Percentiles rank a stretch among this genome's conserved stretches.
phyloP scores from a whole-genome alignment of 2,329 filamentous ascomycete genomes.

The Aspergillus quadricinctus region DNA sequence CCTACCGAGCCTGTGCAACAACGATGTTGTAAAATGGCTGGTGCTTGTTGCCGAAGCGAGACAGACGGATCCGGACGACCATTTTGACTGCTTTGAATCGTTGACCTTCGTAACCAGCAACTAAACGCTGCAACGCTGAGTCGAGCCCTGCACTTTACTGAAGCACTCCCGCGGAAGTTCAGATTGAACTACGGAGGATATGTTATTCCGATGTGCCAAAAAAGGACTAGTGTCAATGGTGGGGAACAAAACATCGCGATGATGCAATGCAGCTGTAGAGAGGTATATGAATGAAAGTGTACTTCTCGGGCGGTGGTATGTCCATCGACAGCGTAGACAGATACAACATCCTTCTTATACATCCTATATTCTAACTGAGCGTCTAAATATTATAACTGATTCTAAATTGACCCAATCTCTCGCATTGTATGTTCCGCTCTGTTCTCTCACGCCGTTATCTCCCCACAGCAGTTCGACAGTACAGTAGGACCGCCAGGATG shows the following conservation, averaged over 20 bases:
- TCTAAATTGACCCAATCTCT: background rate
- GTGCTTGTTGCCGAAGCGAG: conserved; percentile 86
- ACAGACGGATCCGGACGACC: conserved; percentile 91
- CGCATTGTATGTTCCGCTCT: conserved; percentile 25
- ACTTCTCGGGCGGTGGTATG: background rate
- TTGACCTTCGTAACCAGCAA: background rate
- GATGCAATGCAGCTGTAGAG: conserved; percentile 17
- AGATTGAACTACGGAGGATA: conserved; percentile 18
- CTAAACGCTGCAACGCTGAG: background rate
- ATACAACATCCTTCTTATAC: background rate
- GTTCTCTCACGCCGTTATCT: conserved; percentile 10
- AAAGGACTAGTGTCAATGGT: conserved; percentile 21
- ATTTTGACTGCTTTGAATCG: conserved; percentile 48
- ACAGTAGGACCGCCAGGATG: conserved; percentile 34
- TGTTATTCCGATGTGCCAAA: conserved; percentile 20
- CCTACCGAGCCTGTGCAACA: conserved; percentile 83
- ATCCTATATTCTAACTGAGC: background rate
- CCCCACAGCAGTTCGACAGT: conserved; percentile 16
- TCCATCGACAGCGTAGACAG: background rate
- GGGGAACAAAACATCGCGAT: conserved; percentile 8
- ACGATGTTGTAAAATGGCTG: conserved; percentile 97
- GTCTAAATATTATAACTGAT: background rate
- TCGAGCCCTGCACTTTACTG: background rate
- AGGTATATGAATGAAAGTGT: background rate
- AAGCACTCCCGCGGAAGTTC: conserved; percentile 23